phyloP scores from a whole-genome alignment of 2,329 filamentous ascomycete genomes.

The Curvularia sp. region DNA sequence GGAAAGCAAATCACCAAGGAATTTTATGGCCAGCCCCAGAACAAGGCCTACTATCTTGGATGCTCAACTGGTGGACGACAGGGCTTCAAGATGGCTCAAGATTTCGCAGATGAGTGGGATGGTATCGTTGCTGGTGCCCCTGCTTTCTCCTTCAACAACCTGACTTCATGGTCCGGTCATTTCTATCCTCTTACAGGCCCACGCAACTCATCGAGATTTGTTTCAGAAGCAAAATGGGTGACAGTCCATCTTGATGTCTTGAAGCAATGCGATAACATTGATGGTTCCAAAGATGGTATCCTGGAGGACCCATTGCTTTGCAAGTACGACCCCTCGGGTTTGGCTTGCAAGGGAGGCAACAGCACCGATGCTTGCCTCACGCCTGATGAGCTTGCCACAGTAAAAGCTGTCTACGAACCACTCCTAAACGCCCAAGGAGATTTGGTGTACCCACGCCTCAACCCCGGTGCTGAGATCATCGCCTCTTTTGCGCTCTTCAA shows the following conservation, averaged over 20 bases:
- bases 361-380: conserved; percentile 55
- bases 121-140: conserved; percentile 48
- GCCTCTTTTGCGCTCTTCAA: conserved; percentile 50
- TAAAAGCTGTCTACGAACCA: conserved; percentile 53
- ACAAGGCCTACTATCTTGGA: conserved; percentile 52
- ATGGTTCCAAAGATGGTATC: conserved; percentile 58
- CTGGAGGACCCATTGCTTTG: conserved; percentile 57
- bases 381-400: conserved; percentile 52
- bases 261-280: conserved; percentile 59
- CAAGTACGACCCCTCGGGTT: conserved; percentile 51
- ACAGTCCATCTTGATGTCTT: conserved; percentile 53
- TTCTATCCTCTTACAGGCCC: conserved; percentile 41
- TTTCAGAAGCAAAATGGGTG: conserved; percentile 51
- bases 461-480: conserved; percentile 56
- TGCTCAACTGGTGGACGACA: conserved; percentile 51
- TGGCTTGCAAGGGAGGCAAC: conserved; percentile 45
- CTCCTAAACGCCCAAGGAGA: conserved; percentile 54
- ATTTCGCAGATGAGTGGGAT: conserved; percentile 48
- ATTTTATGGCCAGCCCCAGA: conserved; percentile 51
- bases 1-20: conserved; percentile 51
- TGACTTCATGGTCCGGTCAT: conserved; percentile 44
- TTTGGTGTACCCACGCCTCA: conserved; percentile 60
- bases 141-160: conserved; percentile 43
- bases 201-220: conserved; percentile 46
- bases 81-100: conserved; percentile 45